Evolutionary conservation across 2,329 filamentous ascomycete species (phyloP), one percentile per base, ranked within the genome.

Genomic region (Exophiala spinifera): DNA sequence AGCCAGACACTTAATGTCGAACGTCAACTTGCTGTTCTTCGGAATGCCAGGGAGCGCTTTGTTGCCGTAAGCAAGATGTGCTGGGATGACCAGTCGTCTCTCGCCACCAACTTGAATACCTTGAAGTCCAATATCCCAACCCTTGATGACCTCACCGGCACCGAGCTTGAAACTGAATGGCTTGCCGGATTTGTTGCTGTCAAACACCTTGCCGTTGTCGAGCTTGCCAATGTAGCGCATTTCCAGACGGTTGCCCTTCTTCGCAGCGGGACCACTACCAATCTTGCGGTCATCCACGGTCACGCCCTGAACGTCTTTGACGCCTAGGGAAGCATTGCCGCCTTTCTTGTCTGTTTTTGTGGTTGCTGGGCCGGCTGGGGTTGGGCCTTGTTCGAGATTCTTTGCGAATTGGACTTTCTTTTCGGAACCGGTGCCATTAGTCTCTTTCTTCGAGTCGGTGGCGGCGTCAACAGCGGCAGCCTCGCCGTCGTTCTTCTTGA

Each of bases 201-300:
- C 61, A 69, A 99, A 99, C 64, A 95, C 85, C 78, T 96, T 95
- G 75, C 91, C 91, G 74, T 95, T 88, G 69, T 86, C 83, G 60
- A 94, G 87, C 82, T 99, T 99, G 74, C 94, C 94, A 67, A 99
- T 97, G 79, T 99, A 99, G 69, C 94, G 86, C 84, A 99, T 94
- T 67, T 90, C 85, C 59, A 99, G 86, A 63, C 83, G 87, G 78
- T 95, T 88, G 61, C 94, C 92, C 67, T 85, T 87, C 87, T 97
- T 97, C 61, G 87, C 91, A 52, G 83, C 84, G 61, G 87, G 86
- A 64, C 94, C 94, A 62, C 82, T 84, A 56, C 94, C 94, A 61
- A 31, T 70, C 79, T 96, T 97, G 79, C 92, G 91, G 79, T 99
- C 94, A 67, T 99, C 94, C 63, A 99, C 80, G 64, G 85, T 95